Evolutionary conservation across 495 filamentous ascomycete genomes (phyloP).

Genomic region (Neurospora sp.): DNA sequence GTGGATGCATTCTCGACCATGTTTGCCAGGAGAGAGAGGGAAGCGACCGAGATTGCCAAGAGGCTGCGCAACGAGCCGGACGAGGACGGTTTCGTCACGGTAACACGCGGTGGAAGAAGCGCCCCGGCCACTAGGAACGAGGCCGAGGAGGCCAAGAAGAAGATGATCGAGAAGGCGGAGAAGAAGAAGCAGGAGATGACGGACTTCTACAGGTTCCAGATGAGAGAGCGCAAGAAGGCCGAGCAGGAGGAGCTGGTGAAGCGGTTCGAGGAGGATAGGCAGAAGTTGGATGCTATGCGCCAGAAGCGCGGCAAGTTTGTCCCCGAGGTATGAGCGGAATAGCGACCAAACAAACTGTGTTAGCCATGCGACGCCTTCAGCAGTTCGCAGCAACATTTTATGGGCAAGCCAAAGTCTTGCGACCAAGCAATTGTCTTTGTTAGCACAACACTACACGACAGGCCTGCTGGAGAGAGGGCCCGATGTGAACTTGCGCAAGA

Average conservation of each 20-base stretch:
- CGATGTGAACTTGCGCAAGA: not conserved
- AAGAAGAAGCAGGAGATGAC: constrained; percentile 54
- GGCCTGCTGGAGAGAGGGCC: not conserved
- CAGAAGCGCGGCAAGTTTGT: constrained; percentile 49
- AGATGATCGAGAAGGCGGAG: constrained; percentile 60
- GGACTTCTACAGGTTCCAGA: constrained; percentile 93
- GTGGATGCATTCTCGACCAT: constrained; percentile 75
- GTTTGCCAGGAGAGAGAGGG: constrained; percentile 57
- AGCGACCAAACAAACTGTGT: not conserved
- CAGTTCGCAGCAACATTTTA: not conserved
- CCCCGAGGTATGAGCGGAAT: constrained; percentile 32
- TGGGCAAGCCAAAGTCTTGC: not conserved
- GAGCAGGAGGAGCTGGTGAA: constrained; percentile 57
- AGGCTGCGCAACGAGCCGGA: constrained; percentile 66
- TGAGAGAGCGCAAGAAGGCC: constrained; percentile 78
- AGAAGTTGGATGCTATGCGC: constrained; percentile 49
- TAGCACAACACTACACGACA: not conserved
- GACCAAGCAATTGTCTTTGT: not conserved
- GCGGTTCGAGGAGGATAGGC: constrained; percentile 55
- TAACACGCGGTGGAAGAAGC: constrained; percentile 64
- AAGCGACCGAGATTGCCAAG: constrained; percentile 51
- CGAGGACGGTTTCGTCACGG: constrained; percentile 91
- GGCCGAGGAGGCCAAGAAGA: constrained; percentile 57
- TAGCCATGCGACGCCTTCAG: not conserved
- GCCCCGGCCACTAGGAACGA: constrained; percentile 68